A percentile compares a stretch with the other conserved stretches of the same genome.
phyloP scores from a whole-genome alignment of 306 rosid species.

The Pterocarpus macrocarpus region DNA sequence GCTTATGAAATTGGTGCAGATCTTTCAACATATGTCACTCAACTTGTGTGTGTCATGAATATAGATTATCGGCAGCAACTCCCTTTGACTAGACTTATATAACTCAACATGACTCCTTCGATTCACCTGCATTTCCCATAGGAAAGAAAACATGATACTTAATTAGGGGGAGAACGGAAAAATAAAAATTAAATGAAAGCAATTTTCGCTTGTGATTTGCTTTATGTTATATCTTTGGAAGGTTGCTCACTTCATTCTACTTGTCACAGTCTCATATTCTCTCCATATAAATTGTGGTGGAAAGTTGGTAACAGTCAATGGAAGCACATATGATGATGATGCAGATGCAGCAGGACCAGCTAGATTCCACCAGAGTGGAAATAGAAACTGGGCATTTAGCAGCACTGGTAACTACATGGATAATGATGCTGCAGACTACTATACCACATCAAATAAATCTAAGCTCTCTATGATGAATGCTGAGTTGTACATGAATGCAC shows the following conservation, averaged over 20 bases:
- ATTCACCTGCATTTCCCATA: not conserved
- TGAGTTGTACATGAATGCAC: conserved; percentile 65
- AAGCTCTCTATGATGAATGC: conserved; percentile 44
- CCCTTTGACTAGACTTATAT: not conserved
- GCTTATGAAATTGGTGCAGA: not conserved
- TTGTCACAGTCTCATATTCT: conserved; percentile 54
- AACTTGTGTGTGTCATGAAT: not conserved
- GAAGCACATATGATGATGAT: conserved; percentile 57
- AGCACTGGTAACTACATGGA: conserved; percentile 49
- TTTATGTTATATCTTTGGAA: not conserved
- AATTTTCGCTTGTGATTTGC: not conserved
- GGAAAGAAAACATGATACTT: not conserved
- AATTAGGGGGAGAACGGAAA: not conserved
- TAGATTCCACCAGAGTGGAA: conserved; percentile 20
- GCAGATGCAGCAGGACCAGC: conserved; percentile 47
- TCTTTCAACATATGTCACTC: not conserved
- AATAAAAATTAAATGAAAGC: too few species aligned
- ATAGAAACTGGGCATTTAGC: conserved; percentile 47
- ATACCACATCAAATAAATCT: not conserved
- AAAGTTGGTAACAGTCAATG: conserved; percentile 16
- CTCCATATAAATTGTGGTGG: conserved; percentile 78
- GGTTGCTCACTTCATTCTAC: conserved; percentile 7
- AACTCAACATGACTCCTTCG: not conserved
- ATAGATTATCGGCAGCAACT: not conserved
- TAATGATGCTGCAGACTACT: not conserved